Conservation (phyloP, 768 basidiomycete species). For the Naganishia friedmannii region DNA sequence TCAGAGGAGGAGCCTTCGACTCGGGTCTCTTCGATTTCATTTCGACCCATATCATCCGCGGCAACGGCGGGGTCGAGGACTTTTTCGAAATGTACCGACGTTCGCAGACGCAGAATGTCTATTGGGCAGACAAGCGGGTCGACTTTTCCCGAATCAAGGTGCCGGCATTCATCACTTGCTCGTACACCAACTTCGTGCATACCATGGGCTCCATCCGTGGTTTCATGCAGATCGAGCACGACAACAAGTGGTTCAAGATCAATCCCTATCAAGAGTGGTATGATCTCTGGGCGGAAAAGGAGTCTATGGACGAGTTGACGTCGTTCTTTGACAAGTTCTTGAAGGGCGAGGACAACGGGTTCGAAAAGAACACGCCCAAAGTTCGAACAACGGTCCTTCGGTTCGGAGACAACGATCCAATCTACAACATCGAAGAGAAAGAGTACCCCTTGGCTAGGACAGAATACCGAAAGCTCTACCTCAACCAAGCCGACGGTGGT, state of each 20-base stretch:
- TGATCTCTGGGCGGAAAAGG: constrained; percentile 27
- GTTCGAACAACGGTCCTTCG: constrained; percentile 32
- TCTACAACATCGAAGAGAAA: constrained; percentile 16
- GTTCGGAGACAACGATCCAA: constrained; percentile 31
- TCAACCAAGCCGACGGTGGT: constrained; percentile 20
- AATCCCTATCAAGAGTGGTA: constrained; percentile 33
- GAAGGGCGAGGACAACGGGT: constrained; percentile 33
- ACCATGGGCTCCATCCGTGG: constrained; percentile 36
- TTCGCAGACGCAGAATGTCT: constrained; percentile 7
- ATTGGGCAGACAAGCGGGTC: constrained; percentile 37
- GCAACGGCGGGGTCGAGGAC: constrained; percentile 30
- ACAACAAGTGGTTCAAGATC: constrained; percentile 24
- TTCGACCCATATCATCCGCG: constrained; percentile 34
- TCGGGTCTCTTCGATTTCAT: constrained; percentile 32
- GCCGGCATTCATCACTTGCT: constrained; percentile 31
- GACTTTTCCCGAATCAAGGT: constrained; percentile 28
- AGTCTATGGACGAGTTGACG: constrained; percentile 29
- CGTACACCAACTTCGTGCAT: constrained; percentile 30
- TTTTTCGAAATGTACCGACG: constrained; percentile 32
- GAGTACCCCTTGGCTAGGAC: constrained; percentile 32
- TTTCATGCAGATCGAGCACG: constrained; percentile 17
- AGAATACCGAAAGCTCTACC: constrained; percentile 32
- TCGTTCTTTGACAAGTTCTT: constrained; percentile 35
- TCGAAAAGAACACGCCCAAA: constrained; percentile 32
- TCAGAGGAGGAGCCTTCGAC: constrained; percentile 33